Conservation (phyloP, 768 basidiomycete species). For the Mycena polygramma region DNA sequence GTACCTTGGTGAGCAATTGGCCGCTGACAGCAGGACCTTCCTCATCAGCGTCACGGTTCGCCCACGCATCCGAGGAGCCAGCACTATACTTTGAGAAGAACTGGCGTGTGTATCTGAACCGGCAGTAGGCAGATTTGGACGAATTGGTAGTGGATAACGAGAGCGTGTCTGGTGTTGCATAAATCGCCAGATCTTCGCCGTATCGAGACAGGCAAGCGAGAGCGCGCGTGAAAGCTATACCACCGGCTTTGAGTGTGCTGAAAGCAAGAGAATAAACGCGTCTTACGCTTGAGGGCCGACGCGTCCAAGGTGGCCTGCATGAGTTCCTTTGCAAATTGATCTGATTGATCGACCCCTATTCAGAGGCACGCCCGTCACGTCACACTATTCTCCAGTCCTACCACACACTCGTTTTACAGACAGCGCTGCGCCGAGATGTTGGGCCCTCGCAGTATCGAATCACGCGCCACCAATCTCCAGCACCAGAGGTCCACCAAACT, state of each 20-base stretch:
- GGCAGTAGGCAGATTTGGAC: slow-evolving; percentile 85
- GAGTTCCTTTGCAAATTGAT: neutral
- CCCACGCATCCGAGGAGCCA: slow-evolving; percentile 38
- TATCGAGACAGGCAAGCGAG: slow-evolving; percentile 84
- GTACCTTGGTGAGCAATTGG: slow-evolving; percentile 79
- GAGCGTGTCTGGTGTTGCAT: slow-evolving; percentile 71
- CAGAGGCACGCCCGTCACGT: too few relatives aligned
- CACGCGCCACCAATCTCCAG: slow-evolving; percentile 31
- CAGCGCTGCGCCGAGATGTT: neutral
- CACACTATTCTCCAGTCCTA: neutral
- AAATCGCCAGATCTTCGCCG: slow-evolving; percentile 83
- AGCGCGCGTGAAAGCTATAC: slow-evolving; percentile 79
- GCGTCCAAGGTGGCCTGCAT: slow-evolving; percentile 83
- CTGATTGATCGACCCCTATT: too few relatives aligned
- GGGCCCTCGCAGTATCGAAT: slow-evolving; percentile 27
- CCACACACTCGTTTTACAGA: slow-evolving; percentile 11
- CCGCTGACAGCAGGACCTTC: slow-evolving; percentile 64
- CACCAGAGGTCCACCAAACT: slow-evolving; percentile 61
- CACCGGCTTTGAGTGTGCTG: slow-evolving; percentile 34
- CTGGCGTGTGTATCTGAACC: slow-evolving; percentile 74
- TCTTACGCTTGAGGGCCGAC: slow-evolving; percentile 64
- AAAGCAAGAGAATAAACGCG: slow-evolving; percentile 28
- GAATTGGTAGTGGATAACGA: slow-evolving; percentile 83
- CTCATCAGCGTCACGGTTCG: slow-evolving; percentile 44
- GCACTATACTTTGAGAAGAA: slow-evolving; percentile 81